These are phyloP conservation scores for Parietaria judaica DNA, from an alignment of 306 rosid genomes.

Conservation along the genomic window DNA sequence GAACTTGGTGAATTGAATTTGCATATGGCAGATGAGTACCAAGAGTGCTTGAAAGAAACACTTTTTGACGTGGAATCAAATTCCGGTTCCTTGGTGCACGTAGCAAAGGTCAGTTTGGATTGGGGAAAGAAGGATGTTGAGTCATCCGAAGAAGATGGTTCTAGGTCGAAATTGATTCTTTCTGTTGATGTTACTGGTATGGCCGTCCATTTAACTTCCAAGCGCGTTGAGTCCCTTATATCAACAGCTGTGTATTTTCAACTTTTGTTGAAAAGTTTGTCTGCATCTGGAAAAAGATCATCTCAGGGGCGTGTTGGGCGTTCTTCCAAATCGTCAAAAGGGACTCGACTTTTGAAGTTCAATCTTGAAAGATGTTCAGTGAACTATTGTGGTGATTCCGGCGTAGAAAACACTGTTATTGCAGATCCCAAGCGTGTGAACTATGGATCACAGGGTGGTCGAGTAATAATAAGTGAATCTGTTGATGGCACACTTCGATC, in stretches of 20 bases:
- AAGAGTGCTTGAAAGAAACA: constrained; percentile 80
- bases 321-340: constrained; percentile 64
- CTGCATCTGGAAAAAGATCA: constrained; percentile 48
- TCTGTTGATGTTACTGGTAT: constrained; percentile 85
- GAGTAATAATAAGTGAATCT: constrained; percentile 45
- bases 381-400: constrained; percentile 65
- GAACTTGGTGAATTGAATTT: constrained; percentile 96
- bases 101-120: constrained; percentile 85
- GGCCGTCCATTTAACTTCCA: constrained; percentile 61
- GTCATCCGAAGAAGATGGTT: constrained; percentile 60
- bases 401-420: constrained; percentile 62
- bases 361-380: constrained; percentile 79
- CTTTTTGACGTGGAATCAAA: constrained; percentile 81
- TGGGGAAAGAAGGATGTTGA: constrained; percentile 92
- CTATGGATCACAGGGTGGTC: constrained; percentile 98
- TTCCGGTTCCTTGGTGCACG: constrained; percentile 75
- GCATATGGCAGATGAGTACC: constrained; percentile 87
- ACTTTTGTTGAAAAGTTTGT: constrained; percentile 53
- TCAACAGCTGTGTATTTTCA: constrained; percentile 74
- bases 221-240: constrained; percentile 77
- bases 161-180: constrained; percentile 54
- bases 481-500: constrained; percentile 81
- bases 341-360: constrained; percentile 61
- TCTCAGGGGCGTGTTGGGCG: constrained; percentile 51
- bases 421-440: constrained; percentile 90